These are phyloP conservation scores for Moesziomyces sp. DNA, from an alignment of 1,284 basidiomycete species.

Conservation along the genomic window DNA sequence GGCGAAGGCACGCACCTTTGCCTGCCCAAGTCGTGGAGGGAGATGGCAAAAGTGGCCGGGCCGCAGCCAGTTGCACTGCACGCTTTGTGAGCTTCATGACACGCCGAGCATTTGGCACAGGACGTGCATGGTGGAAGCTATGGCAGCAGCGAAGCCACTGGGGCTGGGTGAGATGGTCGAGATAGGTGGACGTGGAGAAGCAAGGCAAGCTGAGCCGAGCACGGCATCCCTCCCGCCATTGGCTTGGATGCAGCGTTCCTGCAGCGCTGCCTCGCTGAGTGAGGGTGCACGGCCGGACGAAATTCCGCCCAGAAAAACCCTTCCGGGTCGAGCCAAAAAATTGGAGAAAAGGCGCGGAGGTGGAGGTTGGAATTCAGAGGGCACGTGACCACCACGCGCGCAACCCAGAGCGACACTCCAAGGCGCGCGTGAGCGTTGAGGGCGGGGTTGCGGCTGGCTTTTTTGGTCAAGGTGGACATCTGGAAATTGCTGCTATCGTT, in stretches of 20 bases:
- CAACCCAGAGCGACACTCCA: too few relatives aligned
- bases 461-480: not conserved
- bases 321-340: too few relatives aligned
- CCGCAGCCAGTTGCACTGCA: constrained; percentile 13
- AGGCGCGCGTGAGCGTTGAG: not conserved
- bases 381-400: too few relatives aligned
- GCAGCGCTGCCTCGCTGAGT: too few relatives aligned
- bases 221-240: too few relatives aligned
- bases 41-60: constrained; percentile 4
- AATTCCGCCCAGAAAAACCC: too few relatives aligned
- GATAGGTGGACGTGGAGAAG: too few relatives aligned
- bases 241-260: too few relatives aligned
- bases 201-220: too few relatives aligned
- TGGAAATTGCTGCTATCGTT: not conserved
- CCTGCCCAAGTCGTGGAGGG: not conserved
- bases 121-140: constrained; percentile 9
- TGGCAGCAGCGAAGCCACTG: not conserved
- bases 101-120: not conserved
- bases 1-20: not conserved
- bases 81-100: constrained; percentile 25
- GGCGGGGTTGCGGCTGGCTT: not conserved
- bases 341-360: too few relatives aligned
- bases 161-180: not conserved
- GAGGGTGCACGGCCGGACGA: too few relatives aligned
- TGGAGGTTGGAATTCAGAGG: too few relatives aligned